Conservation (phyloP, 163 green algal species). For the Chlamydomonas reinhardtii region DNA sequence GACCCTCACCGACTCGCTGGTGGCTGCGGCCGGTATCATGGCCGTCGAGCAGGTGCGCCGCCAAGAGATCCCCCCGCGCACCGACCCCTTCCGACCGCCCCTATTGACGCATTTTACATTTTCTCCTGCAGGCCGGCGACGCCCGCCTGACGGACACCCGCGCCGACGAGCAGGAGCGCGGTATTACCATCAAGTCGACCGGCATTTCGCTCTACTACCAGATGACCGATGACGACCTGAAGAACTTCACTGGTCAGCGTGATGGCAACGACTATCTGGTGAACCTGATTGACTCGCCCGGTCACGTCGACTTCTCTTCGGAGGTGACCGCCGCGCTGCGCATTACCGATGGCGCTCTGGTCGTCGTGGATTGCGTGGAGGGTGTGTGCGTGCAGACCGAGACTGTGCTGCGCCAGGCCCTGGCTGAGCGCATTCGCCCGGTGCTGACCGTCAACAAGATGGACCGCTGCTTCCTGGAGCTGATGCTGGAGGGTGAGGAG, state of each 20-base stretch:
- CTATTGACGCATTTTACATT: not conserved
- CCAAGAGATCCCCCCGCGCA: not conserved
- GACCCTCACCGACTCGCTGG: conserved; percentile 99
- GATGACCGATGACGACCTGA: conserved; percentile 91
- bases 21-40: conserved; percentile 99
- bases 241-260: conserved; percentile 84
- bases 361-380: conserved; percentile 99
- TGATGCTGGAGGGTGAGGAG: conserved; percentile 98
- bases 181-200: conserved; percentile 99
- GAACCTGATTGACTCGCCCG: conserved; percentile 99
- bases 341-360: conserved; percentile 99
- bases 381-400: conserved; percentile 99
- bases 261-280: conserved; percentile 98
- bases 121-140: conserved; percentile 85
- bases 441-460: conserved; percentile 99
- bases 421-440: conserved; percentile 93
- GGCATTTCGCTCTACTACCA: conserved; percentile 99
- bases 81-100: not conserved
- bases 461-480: conserved; percentile 99
- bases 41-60: conserved; percentile 90
- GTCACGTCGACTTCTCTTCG: conserved; percentile 99
- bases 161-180: conserved; percentile 98
- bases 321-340: conserved; percentile 99
- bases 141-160: conserved; percentile 96
- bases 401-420: conserved; percentile 98